Percentiles rank a stretch among this genome's conserved stretches.
These are phyloP conservation scores for Fusarium proliferatum DNA, from an alignment of 2,329 filamentous ascomycete genomes.

Conservation along the genomic window DNA sequence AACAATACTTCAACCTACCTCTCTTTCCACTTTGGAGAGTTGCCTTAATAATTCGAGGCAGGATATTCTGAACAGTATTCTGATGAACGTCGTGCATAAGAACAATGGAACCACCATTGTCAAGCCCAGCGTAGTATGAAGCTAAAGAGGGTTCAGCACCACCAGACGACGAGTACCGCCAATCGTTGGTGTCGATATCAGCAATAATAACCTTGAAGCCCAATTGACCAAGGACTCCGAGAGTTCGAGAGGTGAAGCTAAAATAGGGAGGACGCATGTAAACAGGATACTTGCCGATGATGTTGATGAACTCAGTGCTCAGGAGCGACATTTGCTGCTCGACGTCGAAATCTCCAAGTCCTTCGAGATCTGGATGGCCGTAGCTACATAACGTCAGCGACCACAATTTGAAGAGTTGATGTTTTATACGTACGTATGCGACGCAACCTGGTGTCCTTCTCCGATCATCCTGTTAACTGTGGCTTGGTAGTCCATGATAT, in stretches of 20 bases:
- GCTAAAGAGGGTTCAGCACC: conserved; percentile 5
- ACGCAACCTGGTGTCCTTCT: conserved; percentile 18
- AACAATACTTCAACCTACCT: background rate
- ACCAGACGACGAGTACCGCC: conserved; percentile 8
- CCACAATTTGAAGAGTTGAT: rapidly evolving
- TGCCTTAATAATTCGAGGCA: conserved; percentile 8
- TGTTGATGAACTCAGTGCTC: background rate
- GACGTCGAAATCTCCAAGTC: background rate
- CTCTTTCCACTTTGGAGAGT: conserved; percentile 7
- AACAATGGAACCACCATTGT: conserved; percentile 17
- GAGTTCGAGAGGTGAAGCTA: conserved; percentile 15
- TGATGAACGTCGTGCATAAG: conserved; percentile 22
- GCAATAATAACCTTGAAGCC: conserved; percentile 27
- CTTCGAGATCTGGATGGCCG: conserved; percentile 10
- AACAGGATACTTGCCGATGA: conserved; percentile 21
- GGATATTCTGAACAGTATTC: conserved; percentile 16
- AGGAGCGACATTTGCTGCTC: conserved; percentile 23
- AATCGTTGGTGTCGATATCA: conserved; percentile 29
- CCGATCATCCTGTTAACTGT: conserved; percentile 12
- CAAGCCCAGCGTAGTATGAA: background rate
- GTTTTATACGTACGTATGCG: background rate
- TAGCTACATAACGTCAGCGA: background rate
- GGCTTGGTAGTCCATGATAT: conserved; percentile 14
- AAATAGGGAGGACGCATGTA: conserved; percentile 29
- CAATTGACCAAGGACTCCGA: background rate